Base-by-base conservation (phyloP, 2,329 filamentous ascomycete species). In the Emergomyces pasteurianus region DNA sequence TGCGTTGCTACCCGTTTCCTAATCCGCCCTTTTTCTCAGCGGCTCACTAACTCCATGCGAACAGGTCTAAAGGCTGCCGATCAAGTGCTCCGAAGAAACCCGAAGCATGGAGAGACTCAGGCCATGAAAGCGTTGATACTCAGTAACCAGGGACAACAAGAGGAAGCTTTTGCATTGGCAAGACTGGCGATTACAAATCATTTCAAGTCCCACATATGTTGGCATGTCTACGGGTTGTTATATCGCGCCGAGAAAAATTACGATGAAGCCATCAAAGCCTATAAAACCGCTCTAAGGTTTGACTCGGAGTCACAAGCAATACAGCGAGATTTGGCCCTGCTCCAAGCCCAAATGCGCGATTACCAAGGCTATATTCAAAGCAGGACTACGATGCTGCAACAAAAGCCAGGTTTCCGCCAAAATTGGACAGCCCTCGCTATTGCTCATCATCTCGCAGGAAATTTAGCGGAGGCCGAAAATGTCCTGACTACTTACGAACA, bases 121-220 rank as follows among this genome's bases (percentile, higher is more conserved):
- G 95, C 94, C 60, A 99, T 99, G 94, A 99, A 99, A 79, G 92
- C 94, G 61, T 81, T 99, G 67, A 96, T 97, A 67, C 84, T 97
- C 75, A 97, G 95, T 75, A 87, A 89, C 52, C 88, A 92, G 76
- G 90, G 91, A 67, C 92, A 95, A 77, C 86, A 87, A 36, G 90
- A 96, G 61, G 94, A 99, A 77, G 95, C 95, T 0, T 99, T 99
- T 73, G 84, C 86, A 53, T 82, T 99, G 62, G 92, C 89, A 70
- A 99, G 96, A 78, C 84, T 91, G 66, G 94, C 95, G 40, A 81
- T 99, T 68, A 91, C 88, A 67, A 90, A 92, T 70, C 92, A 97
- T 74, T 97, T 99, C 92, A 96, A 95, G 79, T 96, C 92, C 70
- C 92, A 97, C 77, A 92, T 99, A 70, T 97, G 92, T 81, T 99